Evolutionary conservation across 176 grass and related monocot genomes (phyloP).

Genomic region (Aegilops tauschii): DNA sequence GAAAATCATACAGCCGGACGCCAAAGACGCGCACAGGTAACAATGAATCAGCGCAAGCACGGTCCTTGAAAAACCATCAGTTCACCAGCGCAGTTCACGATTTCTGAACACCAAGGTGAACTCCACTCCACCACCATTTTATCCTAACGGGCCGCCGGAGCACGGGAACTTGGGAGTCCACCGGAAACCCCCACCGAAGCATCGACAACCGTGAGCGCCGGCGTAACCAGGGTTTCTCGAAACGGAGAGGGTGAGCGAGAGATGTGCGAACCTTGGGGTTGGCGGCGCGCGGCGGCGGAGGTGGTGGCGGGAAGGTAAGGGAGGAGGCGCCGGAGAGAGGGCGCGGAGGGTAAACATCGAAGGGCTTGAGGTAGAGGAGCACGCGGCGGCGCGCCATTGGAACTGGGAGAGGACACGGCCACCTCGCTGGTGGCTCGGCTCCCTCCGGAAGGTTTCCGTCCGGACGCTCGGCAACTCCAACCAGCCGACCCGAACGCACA

Average conservation of each 20-base stretch:
- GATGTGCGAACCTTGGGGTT: constrained; percentile 49
- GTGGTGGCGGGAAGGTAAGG: neutral
- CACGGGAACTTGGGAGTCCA: neutral
- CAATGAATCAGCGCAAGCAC: neutral
- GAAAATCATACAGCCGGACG: neutral
- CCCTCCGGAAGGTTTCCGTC: neutral
- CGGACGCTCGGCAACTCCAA: neutral
- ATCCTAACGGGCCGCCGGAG: neutral
- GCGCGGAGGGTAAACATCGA: constrained; percentile 62
- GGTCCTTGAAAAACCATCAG: neutral
- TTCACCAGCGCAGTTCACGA: neutral
- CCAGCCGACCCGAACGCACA: too few relatives aligned
- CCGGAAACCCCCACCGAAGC: neutral
- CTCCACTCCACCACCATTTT: neutral
- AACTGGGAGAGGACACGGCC: neutral
- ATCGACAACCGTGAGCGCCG: neutral
- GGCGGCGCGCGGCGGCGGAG: constrained; percentile 6
- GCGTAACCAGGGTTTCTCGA: neutral
- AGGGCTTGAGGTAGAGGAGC: constrained; percentile 72
- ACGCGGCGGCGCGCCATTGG: constrained; percentile 62
- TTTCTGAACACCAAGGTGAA: neutral
- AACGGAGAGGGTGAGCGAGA: neutral
- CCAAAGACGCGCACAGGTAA: neutral
- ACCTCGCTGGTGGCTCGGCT: neutral
- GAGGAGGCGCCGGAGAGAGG: neutral